Evolutionary conservation across 2,329 filamentous ascomycete species (phyloP), one percentile per base, ranked within the genome.

Genomic region (Beauveria brongniartii): DNA sequence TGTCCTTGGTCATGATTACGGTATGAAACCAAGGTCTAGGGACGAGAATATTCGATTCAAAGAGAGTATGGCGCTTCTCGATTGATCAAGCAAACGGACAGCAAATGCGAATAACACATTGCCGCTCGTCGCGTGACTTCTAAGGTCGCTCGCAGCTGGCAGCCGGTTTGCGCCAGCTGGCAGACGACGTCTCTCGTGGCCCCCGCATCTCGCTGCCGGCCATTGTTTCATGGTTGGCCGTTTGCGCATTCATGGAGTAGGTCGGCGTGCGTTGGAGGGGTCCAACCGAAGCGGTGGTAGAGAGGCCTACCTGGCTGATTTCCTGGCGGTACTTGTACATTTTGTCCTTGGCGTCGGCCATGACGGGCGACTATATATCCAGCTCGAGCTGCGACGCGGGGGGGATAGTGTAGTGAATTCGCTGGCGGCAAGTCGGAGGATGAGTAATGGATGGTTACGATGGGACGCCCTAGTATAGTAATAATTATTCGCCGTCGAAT

Each of bases 251-350:
- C 3, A 28, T 2, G 5, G 22, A 5, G 14, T 6, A 1, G 9
- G 34, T n/a, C 51, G 34, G 7, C 1, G 34, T 5, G 10, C 7
- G 2, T n/a, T n/a, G 8, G 24, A 5, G 14, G 12, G 28, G 18
- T 24, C 24, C 20, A 18, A 51, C 3, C n/a, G 24, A 20, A 30
- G 10, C 26, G 43, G 48, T 34, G 37, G 9, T 8, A 20, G 24
- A 30, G n/a, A 8, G 16, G 57, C 87, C 77, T 73, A 92, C 90
- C 89, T 95, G 93, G 77, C 96, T 94, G 77, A 99, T 99, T 82
- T 99, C 94, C 78, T 95, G 92, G 74, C 92, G 87, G 75, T 97
- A 99, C 76, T 97, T 97, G 69, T 82, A 84, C 64, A 80, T 75
- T 71, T 83, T 74, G 84, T 75, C 72, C 62, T 65, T 72, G 57